phyloP scores from a whole-genome alignment of 2,329 filamentous ascomycete species.

The Venturia pyrina region DNA sequence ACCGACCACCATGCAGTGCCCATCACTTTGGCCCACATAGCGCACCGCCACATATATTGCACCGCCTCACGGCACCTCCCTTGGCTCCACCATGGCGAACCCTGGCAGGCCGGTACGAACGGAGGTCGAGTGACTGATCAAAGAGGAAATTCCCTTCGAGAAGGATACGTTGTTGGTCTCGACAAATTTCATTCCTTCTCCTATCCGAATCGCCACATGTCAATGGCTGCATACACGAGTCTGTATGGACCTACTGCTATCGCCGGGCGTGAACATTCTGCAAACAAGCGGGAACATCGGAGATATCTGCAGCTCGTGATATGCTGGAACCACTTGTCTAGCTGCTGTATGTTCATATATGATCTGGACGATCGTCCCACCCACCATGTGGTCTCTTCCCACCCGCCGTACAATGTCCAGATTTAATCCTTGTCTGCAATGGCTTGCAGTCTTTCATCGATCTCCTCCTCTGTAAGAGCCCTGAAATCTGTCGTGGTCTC shows the following conservation, averaged over 20 bases:
- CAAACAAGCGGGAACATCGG: neutral
- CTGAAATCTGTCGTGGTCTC: constrained; percentile 65
- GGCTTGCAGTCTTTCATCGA: constrained; percentile 93
- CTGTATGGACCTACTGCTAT: neutral
- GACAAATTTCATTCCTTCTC: neutral
- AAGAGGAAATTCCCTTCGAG: neutral
- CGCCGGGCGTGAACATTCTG: neutral
- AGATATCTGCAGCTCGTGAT: neutral
- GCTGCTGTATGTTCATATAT: neutral
- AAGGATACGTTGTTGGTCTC: neutral
- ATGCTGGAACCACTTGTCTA: neutral
- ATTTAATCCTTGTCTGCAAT: constrained; percentile 93
- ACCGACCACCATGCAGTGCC: neutral
- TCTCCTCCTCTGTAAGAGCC: constrained; percentile 90
- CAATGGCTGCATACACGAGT: neutral
- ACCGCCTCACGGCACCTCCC: neutral
- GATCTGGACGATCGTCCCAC: neutral
- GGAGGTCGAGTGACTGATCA: neutral
- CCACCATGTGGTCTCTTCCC: constrained; percentile 2
- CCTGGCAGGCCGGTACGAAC: neutral
- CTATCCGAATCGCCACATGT: neutral
- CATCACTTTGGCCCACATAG: neutral
- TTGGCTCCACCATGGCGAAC: neutral
- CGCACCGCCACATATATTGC: no score
- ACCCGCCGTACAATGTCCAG: neutral